A percentile compares a stretch with the other conserved stretches of the same genome.
These are phyloP conservation scores for Galerina marginata DNA, from an alignment of 768 basidiomycete genomes.

Conservation along the genomic window DNA sequence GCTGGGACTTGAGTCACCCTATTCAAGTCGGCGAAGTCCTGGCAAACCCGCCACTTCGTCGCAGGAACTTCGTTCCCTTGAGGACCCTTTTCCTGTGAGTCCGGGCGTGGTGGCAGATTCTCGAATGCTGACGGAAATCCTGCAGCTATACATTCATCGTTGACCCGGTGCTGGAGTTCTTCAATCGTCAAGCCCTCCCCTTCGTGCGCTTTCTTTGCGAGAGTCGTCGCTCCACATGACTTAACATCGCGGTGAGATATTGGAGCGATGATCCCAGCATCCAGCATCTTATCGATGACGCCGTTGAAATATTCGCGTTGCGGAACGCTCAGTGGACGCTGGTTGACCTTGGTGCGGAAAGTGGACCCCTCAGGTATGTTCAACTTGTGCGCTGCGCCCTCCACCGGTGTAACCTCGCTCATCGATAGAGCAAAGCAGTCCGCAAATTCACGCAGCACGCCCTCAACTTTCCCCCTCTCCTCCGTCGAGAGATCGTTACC, in stretches of 20 bases:
- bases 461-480: constrained; percentile 26
- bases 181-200: constrained; percentile 32
- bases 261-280: constrained; percentile 36
- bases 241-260: constrained; percentile 38
- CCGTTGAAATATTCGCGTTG: constrained; percentile 36
- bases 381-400: constrained; percentile 37
- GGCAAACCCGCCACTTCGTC: constrained; percentile 42
- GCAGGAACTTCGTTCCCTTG: not conserved
- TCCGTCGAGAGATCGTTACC: constrained; percentile 34
- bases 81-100: not conserved
- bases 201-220: constrained; percentile 43
- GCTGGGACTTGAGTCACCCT: constrained; percentile 31
- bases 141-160: constrained; percentile 35
- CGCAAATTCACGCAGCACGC: constrained; percentile 34
- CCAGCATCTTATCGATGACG: constrained; percentile 38
- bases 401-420: constrained; percentile 39
- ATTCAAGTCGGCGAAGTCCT: constrained; percentile 43
- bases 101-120: constrained; percentile 27
- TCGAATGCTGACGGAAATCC: constrained; percentile 25
- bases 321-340: constrained; percentile 33
- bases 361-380: constrained; percentile 31
- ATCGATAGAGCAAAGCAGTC: constrained; percentile 46
- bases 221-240: constrained; percentile 35
- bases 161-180: constrained; percentile 38
- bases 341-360: constrained; percentile 38